Base-by-base conservation (phyloP, 805 yeast species). In the Candida ipomoeae region DNA sequence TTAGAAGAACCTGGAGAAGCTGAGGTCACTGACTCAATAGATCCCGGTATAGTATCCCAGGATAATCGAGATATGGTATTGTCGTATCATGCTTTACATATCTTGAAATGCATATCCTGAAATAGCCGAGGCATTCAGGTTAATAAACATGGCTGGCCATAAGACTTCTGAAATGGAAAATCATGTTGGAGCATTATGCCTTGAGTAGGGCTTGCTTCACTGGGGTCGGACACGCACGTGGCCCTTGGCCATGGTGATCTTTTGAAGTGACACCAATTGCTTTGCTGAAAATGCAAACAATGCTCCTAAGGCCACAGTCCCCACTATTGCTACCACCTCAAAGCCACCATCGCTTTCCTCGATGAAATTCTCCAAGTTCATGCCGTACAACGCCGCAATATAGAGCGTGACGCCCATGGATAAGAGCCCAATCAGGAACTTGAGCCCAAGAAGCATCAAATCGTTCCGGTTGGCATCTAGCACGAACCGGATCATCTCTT, bases 401-500 rank as follows among this genome's bases (percentile, higher is more conserved):
- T 87, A 88, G 42, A 95, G 71, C 1, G 94, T 85, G 14, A 84
- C 80, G 2, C 96, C 96, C 61, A 91, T 72, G 3, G 96, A 85
- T 34, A 94, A 70, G 50, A 95, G 75, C 0, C 96, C 94, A 23
- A 89, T 83, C 46, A 94, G 84, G 64, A 89, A 89, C 58, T 86
- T 78, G 50, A 94, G 73, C 3, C 96, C 96, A 37, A 94, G 72
- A 29, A 90, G 66, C 97, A 94, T 90, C 53, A 94, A 75, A 57
- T 92, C 89, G 67, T 94, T 94, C 67, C 99, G 80, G 66, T 94
- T 92, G 1, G 97, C 86, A 64, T 94, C 99, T 51, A 94, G 70
- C 21, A 94, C 86, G 56, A 94, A 91, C 61, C 90, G 90, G 53
- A 91, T 90, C 60, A 94, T 90, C 65, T 94, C 99, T 65, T 94